phyloP scores from a whole-genome alignment of 2,329 filamentous ascomycete genomes.

The Geoglossum cookeanum region DNA sequence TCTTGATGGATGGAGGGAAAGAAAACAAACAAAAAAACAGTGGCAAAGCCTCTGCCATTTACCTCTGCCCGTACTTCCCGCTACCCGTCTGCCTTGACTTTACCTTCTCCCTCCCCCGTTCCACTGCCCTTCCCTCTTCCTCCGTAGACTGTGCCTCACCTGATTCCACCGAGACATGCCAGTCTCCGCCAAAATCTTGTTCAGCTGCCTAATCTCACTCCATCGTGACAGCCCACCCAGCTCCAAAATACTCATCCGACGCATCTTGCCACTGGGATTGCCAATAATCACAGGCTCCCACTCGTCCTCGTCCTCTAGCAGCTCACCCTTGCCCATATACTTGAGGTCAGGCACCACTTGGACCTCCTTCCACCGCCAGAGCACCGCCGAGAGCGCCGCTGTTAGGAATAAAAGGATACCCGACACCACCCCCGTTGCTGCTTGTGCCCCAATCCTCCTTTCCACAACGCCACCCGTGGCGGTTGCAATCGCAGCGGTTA shows the following conservation, averaged over 20 bases:
- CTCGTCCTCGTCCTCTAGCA: slow-evolving; percentile 17
- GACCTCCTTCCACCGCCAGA: slow-evolving; percentile 45
- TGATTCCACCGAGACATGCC: not conserved
- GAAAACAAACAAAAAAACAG: too few relatives aligned
- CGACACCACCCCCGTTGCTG: slow-evolving; percentile 48
- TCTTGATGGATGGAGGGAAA: too few relatives aligned
- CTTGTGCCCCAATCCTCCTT: slow-evolving; percentile 44
- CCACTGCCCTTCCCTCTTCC: not conserved
- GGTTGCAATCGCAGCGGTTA: slow-evolving; percentile 49
- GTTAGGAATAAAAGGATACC: slow-evolving; percentile 47
- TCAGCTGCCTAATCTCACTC: slow-evolving; percentile 49
- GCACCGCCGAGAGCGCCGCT: slow-evolving; percentile 37
- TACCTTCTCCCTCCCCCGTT: too few relatives aligned
- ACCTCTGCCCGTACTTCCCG: too few relatives aligned
- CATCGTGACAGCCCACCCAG: slow-evolving; percentile 48
- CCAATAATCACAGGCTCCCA: slow-evolving; percentile 56
- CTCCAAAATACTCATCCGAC: slow-evolving; percentile 54
- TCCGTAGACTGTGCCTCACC: not conserved
- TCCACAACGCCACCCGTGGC: slow-evolving; percentile 49
- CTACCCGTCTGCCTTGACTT: too few relatives aligned
- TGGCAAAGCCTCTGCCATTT: too few relatives aligned
- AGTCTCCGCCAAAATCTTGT: slow-evolving; percentile 27
- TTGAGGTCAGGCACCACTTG: slow-evolving; percentile 40
- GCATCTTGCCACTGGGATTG: slow-evolving; percentile 47
- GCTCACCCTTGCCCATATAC: not conserved